Base-by-base conservation (phyloP, 2,329 filamentous ascomycete genomes). In the Aotearoamyces nothofagi region DNA sequence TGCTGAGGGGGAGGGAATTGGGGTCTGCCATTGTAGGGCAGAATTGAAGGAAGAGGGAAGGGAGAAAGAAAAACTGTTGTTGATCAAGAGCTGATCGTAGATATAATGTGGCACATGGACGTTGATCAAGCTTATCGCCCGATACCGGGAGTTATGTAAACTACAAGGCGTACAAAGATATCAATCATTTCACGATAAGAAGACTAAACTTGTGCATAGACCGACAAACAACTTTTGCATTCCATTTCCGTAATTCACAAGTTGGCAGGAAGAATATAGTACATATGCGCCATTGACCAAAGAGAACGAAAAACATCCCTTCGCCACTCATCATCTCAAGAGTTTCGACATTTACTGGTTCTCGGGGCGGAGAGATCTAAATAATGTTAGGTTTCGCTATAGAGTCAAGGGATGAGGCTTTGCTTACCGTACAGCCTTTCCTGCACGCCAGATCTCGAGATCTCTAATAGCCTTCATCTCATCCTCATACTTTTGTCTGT, bases 401-500 rank as follows among this genome's bases (percentile, higher is more conserved):
- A 19, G 17, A 26, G 19, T 15, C 5, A 31, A 24, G 10, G 16
- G 26, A 25, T 27, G 24, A 30, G 17, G 9, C 14, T 17, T 26
- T 24, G 58, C 68, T 51, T 63, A 77, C 68, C 87, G 79, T 51
- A 98, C 90, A 49, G 90, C 82, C 77, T 94, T 96, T 59, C 90
- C 90, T 42, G 90, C 90, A 53, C 81, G 75, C 90, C 90, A 98
- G 74, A 98, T 98, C 74, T 98, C 90, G 52, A 98, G 66, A 54
- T 84, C 72, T 52, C 87, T 80, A 66, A 98, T 96, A 69, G 96
- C 90, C 66, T 93, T 69, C 76, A 98, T 81, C 79, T 98, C 90
- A 54, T 82, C 73, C 74, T 94, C 84, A 61, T 86, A 98, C 64
- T 81, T 84, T 69, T 93, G 69, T 50, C 90, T 79, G 77, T 98